Evolutionary conservation across 306 rosid genomes (phyloP).

Genomic region (Leucaena leucocephala): DNA sequence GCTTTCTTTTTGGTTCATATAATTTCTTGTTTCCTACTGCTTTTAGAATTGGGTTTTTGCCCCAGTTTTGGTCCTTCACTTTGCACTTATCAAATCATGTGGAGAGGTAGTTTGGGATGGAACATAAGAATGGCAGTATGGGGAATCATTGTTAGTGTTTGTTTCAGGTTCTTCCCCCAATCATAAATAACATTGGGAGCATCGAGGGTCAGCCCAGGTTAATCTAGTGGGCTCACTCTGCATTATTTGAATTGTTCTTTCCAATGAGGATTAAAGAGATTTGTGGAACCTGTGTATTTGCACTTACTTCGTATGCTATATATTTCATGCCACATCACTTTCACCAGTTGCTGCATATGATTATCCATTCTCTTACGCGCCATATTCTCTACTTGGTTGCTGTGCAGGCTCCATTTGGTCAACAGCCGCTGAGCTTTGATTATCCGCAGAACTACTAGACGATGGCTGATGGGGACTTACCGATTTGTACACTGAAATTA

Average conservation of each 20-base stretch:
- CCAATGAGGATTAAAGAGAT: neutral
- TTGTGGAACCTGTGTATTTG: neutral
- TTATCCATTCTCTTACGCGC: neutral
- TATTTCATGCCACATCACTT: neutral
- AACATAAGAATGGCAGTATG: neutral
- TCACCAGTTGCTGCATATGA: neutral
- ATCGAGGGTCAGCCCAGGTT: neutral
- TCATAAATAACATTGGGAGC: neutral
- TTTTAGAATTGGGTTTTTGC: neutral
- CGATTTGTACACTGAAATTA: slow-evolving; percentile 44
- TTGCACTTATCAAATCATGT: neutral
- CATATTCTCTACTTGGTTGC: slow-evolving; percentile 2
- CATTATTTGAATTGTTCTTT: slow-evolving; percentile 18
- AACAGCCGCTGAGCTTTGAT: slow-evolving; percentile 90
- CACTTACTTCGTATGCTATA: neutral
- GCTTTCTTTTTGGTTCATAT: neutral
- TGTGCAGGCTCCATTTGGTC: slow-evolving; percentile 89
- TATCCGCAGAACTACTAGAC: slow-evolving; percentile 74
- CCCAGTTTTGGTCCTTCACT: neutral
- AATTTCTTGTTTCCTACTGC: neutral
- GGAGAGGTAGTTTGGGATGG: neutral
- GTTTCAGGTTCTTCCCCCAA: no score
- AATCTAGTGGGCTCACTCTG: neutral
- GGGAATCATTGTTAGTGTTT: neutral
- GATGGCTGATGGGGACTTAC: slow-evolving; percentile 33